Base-by-base conservation (phyloP, 2,329 filamentous ascomycete species). In the Sclerotinia nivalis region DNA sequence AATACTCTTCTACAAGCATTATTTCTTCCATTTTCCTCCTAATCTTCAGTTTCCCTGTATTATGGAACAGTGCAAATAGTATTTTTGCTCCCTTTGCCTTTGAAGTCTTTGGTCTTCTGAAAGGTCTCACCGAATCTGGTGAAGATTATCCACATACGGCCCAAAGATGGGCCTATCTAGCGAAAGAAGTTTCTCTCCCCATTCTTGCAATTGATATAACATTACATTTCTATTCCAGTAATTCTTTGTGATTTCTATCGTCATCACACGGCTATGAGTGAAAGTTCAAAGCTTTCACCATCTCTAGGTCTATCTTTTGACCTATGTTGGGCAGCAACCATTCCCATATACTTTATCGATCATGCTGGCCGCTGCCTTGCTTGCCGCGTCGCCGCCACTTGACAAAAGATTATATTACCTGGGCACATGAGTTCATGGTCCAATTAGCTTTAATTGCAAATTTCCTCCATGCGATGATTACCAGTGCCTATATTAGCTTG, bases 271-370 rank as follows among this genome's bases (percentile, higher is more conserved):
- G 12, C 22, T 13, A 54, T 28, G 7, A 4, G 22, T 49, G 31
- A 15, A 28, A 40, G 56, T 10, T 59, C 37, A 34, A 56, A 13
- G 20, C 20, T 37, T 56, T 47, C 60, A 37, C 49, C n/a, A 40
- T 40, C 22, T 54, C 15, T 28, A 9, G 61, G 15, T 47, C 61
- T 49, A 31, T 34, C 49, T 56, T 2, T 47, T 43, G 15, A 31
- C 65, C 31, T 20, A 15, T 13, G 37, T 59, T 67, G 65, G 54
- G 65, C 54, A 67, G 28, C n/a, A 55, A 55, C 20, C 10, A 56
- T 31, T 20, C 5, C 6, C 54, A 31, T 67, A 43, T 47, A 28
- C 10, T 8, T 56, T 15, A 1, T 34, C 22, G 12, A n/a, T 22
- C 13, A 50, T 34, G 20, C 65, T 58, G 40, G 43, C 54, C 65